A percentile compares a stretch with the other conserved stretches of the same genome.
phyloP scores from a whole-genome alignment of 495 filamentous ascomycete genomes.

The Hypoxylon fuscum region DNA sequence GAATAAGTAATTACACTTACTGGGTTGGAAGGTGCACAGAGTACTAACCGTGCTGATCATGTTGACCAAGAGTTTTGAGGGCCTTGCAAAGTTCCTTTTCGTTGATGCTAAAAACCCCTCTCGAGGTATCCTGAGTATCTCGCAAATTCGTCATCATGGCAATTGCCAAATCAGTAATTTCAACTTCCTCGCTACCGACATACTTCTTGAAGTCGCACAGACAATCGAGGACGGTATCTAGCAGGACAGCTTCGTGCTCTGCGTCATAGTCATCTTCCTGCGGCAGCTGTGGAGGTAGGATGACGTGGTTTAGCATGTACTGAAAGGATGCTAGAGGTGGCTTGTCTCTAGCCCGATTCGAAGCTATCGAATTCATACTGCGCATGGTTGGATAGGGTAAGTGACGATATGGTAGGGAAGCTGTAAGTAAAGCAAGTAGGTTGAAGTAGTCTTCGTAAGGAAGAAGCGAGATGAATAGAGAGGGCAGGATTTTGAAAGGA shows the following conservation, averaged over 20 bases:
- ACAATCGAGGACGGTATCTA: constrained; percentile 30
- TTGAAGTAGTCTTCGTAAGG: no score
- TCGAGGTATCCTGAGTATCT: constrained; percentile 8
- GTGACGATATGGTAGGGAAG: no score
- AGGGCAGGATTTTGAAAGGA: no score
- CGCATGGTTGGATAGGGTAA: no score
- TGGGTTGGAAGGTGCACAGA: background rate
- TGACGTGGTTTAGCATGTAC: no score
- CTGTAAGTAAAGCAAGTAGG: no score
- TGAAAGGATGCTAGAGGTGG: no score
- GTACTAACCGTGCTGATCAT: constrained; percentile 12
- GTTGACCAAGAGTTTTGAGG: constrained; percentile 1
- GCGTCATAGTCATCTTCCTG: constrained; percentile 53
- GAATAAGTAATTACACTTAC: constrained; percentile 7
- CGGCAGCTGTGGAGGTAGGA: constrained; percentile 67
- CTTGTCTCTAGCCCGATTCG: no score
- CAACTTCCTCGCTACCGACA: constrained; percentile 5
- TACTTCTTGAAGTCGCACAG: constrained; percentile 41
- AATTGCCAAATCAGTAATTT: constrained; percentile 5
- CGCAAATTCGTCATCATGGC: constrained; percentile 39
- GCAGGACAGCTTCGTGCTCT: constrained; percentile 28
- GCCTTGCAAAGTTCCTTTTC: constrained; percentile 9
- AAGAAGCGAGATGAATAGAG: no score
- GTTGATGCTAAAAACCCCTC: background rate
- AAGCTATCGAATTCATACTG: no score